These are phyloP conservation scores for Salix udensis DNA, from an alignment of 345 rosid genomes.

Conservation along the genomic window DNA sequence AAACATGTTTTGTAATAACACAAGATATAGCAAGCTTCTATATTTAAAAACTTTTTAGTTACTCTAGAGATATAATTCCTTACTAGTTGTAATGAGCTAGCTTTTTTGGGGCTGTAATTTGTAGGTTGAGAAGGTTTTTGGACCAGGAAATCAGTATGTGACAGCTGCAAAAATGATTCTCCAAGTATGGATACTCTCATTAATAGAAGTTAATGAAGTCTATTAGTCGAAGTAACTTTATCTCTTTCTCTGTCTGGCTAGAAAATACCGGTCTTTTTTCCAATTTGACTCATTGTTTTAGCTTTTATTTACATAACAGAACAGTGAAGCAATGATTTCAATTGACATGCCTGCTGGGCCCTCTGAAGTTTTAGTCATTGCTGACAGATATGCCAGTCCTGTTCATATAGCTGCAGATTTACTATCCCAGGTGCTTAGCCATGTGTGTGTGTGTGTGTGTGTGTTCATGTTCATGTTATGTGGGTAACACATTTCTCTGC, in stretches of 20 bases:
- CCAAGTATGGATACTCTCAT: slow-evolving; percentile 45
- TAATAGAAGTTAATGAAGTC: too few relatives aligned
- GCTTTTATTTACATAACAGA: slow-evolving; percentile 39
- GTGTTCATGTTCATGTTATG: neutral
- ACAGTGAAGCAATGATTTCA: slow-evolving; percentile 96
- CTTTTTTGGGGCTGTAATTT: neutral
- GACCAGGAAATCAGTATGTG: slow-evolving; percentile 94
- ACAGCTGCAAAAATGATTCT: slow-evolving; percentile 97
- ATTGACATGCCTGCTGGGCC: slow-evolving; percentile 99
- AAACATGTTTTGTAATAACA: too few relatives aligned
- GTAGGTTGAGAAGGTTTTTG: slow-evolving; percentile 89
- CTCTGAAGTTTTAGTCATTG: slow-evolving; percentile 92
- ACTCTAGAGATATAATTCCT: too few relatives aligned
- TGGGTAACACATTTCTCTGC: neutral
- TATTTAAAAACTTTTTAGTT: too few relatives aligned
- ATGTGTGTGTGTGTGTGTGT: neutral
- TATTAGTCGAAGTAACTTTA: neutral
- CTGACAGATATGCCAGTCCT: slow-evolving; percentile 75
- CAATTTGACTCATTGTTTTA: neutral
- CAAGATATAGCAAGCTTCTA: too few relatives aligned
- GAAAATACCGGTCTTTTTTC: neutral
- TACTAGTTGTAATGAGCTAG: too few relatives aligned
- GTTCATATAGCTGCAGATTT: slow-evolving; percentile 90
- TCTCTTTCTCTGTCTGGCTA: neutral
- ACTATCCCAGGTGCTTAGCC: slow-evolving; percentile 68